A percentile compares a stretch with the other conserved stretches of the same genome.
phyloP scores from a whole-genome alignment of 768 basidiomycete genomes.

The Tulasnella sp. region DNA sequence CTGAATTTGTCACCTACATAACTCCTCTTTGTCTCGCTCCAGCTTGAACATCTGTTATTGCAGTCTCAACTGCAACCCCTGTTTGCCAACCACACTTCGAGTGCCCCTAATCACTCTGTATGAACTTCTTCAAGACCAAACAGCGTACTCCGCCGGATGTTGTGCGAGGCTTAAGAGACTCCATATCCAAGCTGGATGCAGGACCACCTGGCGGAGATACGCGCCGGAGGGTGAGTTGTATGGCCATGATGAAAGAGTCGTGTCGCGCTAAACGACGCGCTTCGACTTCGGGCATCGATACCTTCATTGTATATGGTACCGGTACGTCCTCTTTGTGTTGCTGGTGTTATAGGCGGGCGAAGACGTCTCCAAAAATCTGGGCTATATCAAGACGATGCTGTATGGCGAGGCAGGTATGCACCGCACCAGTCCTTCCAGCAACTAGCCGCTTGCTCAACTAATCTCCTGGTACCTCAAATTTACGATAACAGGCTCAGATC shows the following conservation, averaged over 20 bases:
- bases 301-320: too few species aligned
- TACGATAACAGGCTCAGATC: conserved; percentile 40
- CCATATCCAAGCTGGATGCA: conserved; percentile 62
- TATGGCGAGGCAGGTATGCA: conserved; percentile 76
- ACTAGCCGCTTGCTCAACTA: conserved; percentile 12
- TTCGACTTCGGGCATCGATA: not conserved
- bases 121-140: conserved; percentile 97
- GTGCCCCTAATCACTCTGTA: conserved; percentile 24
- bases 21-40: too few species aligned
- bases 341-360: conserved; percentile 83
- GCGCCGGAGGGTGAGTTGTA: conserved; percentile 58
- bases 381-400: conserved; percentile 80
- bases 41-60: too few species aligned
- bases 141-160: conserved; percentile 79
- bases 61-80: too few species aligned
- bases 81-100: too few species aligned
- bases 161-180: conserved; percentile 68
- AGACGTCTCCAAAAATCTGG: conserved; percentile 78
- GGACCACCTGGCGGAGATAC: conserved; percentile 65
- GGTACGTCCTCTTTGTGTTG: too few species aligned
- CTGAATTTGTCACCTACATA: too few species aligned
- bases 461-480: not conserved
- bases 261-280: not conserved
- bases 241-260: not conserved
- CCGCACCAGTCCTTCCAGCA: not conserved